Evolutionary conservation across 2,329 filamentous ascomycete species (phyloP), one percentile per base, ranked within the genome.

Genomic region (Polychaeton citri): DNA sequence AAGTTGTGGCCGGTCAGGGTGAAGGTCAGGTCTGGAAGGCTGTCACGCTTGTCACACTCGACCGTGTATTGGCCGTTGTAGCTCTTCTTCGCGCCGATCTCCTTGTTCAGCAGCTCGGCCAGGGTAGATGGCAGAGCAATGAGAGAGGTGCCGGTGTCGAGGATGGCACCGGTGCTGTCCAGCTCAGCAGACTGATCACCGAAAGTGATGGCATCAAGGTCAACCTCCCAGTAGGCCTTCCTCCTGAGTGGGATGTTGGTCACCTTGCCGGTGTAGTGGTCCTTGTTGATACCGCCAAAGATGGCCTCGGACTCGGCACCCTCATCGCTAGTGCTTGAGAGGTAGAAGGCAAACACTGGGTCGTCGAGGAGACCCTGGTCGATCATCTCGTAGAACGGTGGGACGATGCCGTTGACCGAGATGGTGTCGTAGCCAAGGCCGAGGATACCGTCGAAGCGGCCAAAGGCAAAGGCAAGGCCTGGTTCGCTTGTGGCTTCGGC

Each of bases 201-300:
- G 46, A 95, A 85, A 38, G 81, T 77, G 65, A 98, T 90, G 45
- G 85, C 72, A 54, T 96, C 80, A 43, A 98, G 78, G 54, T 96
- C 87, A 38, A 98, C 88, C 73, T 98, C 90, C 90, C 90, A 98
- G 75, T 98, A 98, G 34, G 90, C 90, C 80, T 96, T 96, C 60
- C 90, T 84, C 62, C 90, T 84, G 50, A 98, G 76, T 37, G 90
- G 90, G 49, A 98, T 85, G 62, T 86, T 92, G 59, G 79, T 83
- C 53, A 98, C 74, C 63, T 96, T 79, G 55, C 90, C 90, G 26
- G 72, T 78, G 63, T 74, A 81, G 70, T 90, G 85, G 57, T 69
- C 67, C 66, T 85, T 68, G 62, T 96, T 79, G 43, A 94, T 64
- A 47, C 88, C 88, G 61, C 88, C 88, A 48, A 98, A 98, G 48